Evolutionary conservation across 2,329 filamentous ascomycete species (phyloP), one percentile per base, ranked within the genome.

Genomic region (Alternaria brassicicola): DNA sequence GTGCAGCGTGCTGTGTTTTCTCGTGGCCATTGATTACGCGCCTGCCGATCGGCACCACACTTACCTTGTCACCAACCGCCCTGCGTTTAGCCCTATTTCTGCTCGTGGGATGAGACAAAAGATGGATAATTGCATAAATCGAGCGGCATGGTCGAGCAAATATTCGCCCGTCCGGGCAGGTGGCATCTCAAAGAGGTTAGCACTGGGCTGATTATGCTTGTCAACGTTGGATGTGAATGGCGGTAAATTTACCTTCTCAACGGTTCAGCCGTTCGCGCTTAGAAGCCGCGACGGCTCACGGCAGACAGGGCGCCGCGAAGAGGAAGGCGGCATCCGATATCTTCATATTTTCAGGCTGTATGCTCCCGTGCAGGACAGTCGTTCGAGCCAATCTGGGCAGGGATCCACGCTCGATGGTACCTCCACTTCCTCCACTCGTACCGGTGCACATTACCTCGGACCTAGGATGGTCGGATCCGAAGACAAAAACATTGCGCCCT

Each of bases 1-100:
- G 33, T 55, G 46, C 17, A 35, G 42, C 10, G 30, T 28, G 23
- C 26, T 21, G 31, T 50, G 30, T 52, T 51, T 42, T 25, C 49
- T 62, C 49, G 50, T 52, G 42, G 52, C 38, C 46, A 50, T 46
- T 53, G 30, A 56, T 57, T 65, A 65, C 50, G 55, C 63, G 63
- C 61, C 61, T 23, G 39, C 26, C 25, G 45, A 56, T 57, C 62
- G 30, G 21, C 43, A 42, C 28, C 45, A 28, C 28, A 35, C 17
- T 49, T 50, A 43, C 36, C 26, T 46, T 39, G 48, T 46, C 43
- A 52, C 25, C 54, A 21, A 36, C 52, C 39, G 55, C 61, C 61
- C 52, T 59, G 49, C 55, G 50, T 61, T 55, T 33, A 28, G 56
- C 53, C 55, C 46, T 23, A 52, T 51, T 35, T 28, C 26, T 15